A percentile compares a stretch with the other conserved stretches of the same genome.
Conservation (phyloP, 2,329 filamentous ascomycete genomes). For the Trichoderma sp. region DNA sequence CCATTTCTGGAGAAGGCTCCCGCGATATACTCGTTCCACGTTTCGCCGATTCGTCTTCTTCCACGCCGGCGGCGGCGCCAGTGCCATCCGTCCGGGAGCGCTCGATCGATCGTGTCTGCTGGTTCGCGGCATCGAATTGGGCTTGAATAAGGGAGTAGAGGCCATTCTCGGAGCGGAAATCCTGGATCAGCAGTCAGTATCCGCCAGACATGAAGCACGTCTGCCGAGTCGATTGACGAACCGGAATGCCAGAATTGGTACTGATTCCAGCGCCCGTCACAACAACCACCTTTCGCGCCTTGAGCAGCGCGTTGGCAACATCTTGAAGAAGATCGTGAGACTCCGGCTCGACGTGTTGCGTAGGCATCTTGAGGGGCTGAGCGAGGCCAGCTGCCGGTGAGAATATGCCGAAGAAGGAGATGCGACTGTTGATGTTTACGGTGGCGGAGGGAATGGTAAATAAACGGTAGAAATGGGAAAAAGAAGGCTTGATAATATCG, state of each 20-base stretch:
- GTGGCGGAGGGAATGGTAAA: background rate
- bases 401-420: background rate
- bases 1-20: constrained; percentile 27
- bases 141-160: constrained; percentile 72
- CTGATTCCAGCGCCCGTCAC: constrained; percentile 74
- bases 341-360: constrained; percentile 54
- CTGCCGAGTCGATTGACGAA: constrained; percentile 40
- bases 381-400: background rate
- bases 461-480: background rate
- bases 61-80: constrained; percentile 31
- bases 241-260: constrained; percentile 74
- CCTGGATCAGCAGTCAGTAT: constrained; percentile 45
- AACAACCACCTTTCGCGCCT: constrained; percentile 69
- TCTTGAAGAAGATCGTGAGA: constrained; percentile 60
- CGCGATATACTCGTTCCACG: constrained; percentile 38
- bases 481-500: background rate
- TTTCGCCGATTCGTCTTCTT: constrained; percentile 36
- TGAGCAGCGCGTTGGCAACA: constrained; percentile 64
- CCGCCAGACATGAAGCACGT: background rate
- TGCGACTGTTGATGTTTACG: background rate
- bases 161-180: constrained; percentile 72
- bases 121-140: constrained; percentile 58
- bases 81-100: constrained; percentile 28
- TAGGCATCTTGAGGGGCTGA: constrained; percentile 53
- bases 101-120: constrained; percentile 37